Base-by-base conservation (phyloP, 2,329 filamentous ascomycete species). In the Alternaria sp. region DNA sequence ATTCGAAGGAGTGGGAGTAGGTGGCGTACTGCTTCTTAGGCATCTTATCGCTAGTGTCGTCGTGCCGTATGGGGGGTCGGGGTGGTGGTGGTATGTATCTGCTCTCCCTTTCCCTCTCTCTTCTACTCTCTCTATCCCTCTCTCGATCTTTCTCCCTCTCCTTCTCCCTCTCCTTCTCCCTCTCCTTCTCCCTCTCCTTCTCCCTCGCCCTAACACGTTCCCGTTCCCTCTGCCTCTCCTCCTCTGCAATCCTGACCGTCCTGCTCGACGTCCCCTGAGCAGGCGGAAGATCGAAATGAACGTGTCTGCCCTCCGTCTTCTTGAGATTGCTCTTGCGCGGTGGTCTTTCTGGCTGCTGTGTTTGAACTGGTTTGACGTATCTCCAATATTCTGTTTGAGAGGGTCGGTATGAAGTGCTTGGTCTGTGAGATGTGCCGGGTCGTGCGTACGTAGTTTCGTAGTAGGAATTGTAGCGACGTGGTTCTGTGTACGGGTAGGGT, bases 271-370 rank as follows among this genome's bases (percentile, higher is more conserved):
- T 55, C 46, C 45, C 28, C 8, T 55, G 49, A 12, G 20, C 44
- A 41, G 20, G 43, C n/a, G 55, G 64, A 12, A 58, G 25, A 12
- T 57, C 51, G 28, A 59, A 59, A 6, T 44, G 63, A 14, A 59
- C 55, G 63, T 53, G 63, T 54, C 44, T 63, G 57, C 11, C 30
- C 21, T 43, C 58, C 56, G 43, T 50, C 18, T 49, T 53, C n/a
- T 55, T 63, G 18, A 49, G 25, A 21, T 10, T 37, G 9, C 30
- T 49, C 50, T 37, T 63, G 12, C 33, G 30, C 23, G 56, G 25
- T 5, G 14, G 5, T 18, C 9, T 45, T 0, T 46, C 30, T 18
- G 50, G 20, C 21, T 60, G 60, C 23, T 23, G 44, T 18, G 18
- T 20, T 5, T 25, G 28, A 7, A 15, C 55, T 18, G 21, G 60